Percentiles rank a stretch among this genome's conserved stretches.
Conservation (phyloP, 768 basidiomycete species). For the Lentinula detonsa region DNA sequence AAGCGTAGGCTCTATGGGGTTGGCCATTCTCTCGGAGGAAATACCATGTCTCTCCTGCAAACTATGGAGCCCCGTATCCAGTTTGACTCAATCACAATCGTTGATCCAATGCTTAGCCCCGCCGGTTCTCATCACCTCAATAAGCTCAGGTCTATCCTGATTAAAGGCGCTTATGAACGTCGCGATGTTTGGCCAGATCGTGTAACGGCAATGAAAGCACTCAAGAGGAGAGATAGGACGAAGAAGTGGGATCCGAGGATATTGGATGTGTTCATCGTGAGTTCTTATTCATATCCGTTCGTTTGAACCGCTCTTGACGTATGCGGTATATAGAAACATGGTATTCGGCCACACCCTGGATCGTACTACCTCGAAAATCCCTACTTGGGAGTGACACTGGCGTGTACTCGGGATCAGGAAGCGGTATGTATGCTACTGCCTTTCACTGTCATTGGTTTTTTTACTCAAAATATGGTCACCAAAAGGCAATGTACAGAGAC, state of each 20-base stretch:
- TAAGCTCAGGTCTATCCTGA: conserved; percentile 33
- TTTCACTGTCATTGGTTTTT: not conserved
- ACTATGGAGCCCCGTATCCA: conserved; percentile 33
- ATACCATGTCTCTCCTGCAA: conserved; percentile 53
- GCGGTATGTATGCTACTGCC: conserved; percentile 30
- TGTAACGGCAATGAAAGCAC: conserved; percentile 30
- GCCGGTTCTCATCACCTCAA: conserved; percentile 35
- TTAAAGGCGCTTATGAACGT: conserved; percentile 43
- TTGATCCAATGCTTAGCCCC: conserved; percentile 61
- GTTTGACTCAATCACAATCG: conserved; percentile 49
- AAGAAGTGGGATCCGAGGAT: conserved; percentile 49
- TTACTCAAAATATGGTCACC: not conserved
- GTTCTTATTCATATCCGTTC: conserved; percentile 11
- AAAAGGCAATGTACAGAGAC: conserved; percentile 61
- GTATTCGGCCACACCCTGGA: conserved; percentile 31
- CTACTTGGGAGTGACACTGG: conserved; percentile 40
- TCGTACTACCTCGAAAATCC: conserved; percentile 20
- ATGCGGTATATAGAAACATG: conserved; percentile 33
- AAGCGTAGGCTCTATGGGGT: conserved; percentile 52
- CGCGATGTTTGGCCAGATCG: conserved; percentile 46
- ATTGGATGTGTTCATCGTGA: conserved; percentile 46
- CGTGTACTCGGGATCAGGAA: conserved; percentile 60
- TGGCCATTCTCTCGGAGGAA: conserved; percentile 65
- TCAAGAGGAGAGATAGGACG: conserved; percentile 28
- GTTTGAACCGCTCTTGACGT: not conserved